Evolutionary conservation across 2,329 filamentous ascomycete genomes (phyloP).

Genomic region (Cercospora citrullina): DNA sequence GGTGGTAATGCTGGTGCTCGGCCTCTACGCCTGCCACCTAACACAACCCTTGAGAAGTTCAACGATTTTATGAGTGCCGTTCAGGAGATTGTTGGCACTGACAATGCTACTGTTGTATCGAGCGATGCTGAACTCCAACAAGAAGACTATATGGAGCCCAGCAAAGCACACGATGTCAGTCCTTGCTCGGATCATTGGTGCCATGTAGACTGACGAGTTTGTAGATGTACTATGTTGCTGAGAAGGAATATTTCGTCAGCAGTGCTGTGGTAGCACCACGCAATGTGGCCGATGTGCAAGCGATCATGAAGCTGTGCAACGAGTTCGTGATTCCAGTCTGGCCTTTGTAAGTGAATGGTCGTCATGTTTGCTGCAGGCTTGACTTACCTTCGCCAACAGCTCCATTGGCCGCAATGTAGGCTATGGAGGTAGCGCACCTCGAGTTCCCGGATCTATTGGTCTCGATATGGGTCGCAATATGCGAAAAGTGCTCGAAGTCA

Average conservation of each 20-base stretch:
- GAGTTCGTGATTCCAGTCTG: conserved; percentile 50
- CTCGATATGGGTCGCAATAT: conserved; percentile 56
- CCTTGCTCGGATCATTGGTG: conserved; percentile 27
- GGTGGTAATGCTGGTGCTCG: conserved; percentile 11
- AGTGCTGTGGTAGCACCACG: conserved; percentile 45
- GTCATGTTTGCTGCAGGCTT: too few species aligned
- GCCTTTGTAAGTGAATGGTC: conserved; percentile 47
- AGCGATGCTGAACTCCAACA: conserved; percentile 32
- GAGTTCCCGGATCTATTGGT: conserved; percentile 54
- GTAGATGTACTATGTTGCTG: conserved; percentile 38
- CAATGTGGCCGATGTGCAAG: conserved; percentile 49
- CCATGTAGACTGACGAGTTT: neutral
- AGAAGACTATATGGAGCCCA: conserved; percentile 26
- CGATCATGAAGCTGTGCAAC: conserved; percentile 50
- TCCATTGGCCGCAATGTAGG: conserved; percentile 55
- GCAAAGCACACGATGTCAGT: conserved; percentile 26
- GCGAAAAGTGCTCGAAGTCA: conserved; percentile 55
- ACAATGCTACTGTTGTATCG: conserved; percentile 31
- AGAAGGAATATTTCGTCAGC: conserved; percentile 48
- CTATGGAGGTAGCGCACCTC: conserved; percentile 57
- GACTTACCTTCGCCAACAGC: neutral
- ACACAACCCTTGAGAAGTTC: conserved; percentile 20
- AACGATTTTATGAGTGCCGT: conserved; percentile 18
- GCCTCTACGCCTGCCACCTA: conserved; percentile 22
- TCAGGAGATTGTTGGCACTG: conserved; percentile 18